Evolutionary conservation across 2,329 filamentous ascomycete genomes (phyloP).

Genomic region (Plectosphaerella plurivora): DNA sequence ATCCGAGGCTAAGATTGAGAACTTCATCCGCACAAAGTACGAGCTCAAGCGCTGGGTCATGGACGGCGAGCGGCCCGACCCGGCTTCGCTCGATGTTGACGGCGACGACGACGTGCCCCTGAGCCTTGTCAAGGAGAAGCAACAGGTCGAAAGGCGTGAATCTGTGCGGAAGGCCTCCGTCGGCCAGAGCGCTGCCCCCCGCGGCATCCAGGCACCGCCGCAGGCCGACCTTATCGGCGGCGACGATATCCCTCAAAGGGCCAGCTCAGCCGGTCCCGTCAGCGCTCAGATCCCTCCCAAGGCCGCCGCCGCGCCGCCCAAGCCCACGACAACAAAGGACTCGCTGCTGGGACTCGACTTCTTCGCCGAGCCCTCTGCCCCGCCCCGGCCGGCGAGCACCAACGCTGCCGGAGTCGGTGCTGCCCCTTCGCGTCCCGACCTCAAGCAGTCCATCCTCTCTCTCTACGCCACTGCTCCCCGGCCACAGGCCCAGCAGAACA

Average conservation of each 20-base stretch:
- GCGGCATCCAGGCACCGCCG: constrained; percentile 29
- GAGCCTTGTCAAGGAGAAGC: constrained; percentile 62
- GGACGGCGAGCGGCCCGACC: constrained; percentile 92
- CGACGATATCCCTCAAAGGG: constrained; percentile 62
- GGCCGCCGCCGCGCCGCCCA: constrained; percentile 61
- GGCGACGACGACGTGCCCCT: constrained; percentile 77
- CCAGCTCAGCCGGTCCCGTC: constrained; percentile 68
- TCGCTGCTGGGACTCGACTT: constrained; percentile 92
- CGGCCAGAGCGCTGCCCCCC: constrained; percentile 30
- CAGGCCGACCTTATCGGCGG: constrained; percentile 81
- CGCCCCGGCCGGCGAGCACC: constrained; percentile 80
- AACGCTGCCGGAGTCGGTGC: constrained; percentile 53
- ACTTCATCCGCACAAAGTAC: constrained; percentile 99
- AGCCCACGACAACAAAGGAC: constrained; percentile 72
- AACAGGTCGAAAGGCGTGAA: constrained; percentile 56
- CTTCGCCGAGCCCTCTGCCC: constrained; percentile 68
- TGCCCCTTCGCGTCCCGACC: constrained; percentile 76
- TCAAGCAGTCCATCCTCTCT: constrained; percentile 96
- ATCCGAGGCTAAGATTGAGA: constrained; percentile 97
- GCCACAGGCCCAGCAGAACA: constrained; percentile 57
- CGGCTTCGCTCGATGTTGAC: constrained; percentile 76
- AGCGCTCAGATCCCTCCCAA: constrained; percentile 54
- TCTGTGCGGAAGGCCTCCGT: constrained; percentile 57
- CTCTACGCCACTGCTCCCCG: constrained; percentile 84
- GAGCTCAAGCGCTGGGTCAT: constrained; percentile 99